Evolutionary conservation across 2,329 filamentous ascomycete genomes (phyloP).

Genomic region (Pseudogymnoascus sp.): DNA sequence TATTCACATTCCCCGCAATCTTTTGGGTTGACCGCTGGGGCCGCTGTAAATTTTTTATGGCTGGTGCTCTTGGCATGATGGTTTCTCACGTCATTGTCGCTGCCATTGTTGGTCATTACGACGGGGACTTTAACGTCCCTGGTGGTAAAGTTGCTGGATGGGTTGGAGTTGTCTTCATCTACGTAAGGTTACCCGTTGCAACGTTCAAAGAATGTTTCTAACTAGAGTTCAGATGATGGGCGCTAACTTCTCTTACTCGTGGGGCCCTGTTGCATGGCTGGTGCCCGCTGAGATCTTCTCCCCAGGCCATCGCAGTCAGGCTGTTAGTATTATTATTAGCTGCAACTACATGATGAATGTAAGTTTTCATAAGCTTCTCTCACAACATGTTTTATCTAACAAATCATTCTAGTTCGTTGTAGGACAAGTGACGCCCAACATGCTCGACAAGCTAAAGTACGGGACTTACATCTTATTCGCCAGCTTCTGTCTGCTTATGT

Average conservation of each 20-base stretch:
- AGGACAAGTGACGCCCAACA: constrained; percentile 35
- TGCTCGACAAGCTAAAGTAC: constrained; percentile 17
- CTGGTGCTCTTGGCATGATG: constrained; percentile 57
- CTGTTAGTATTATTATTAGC: constrained; percentile 22
- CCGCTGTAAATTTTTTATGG: constrained; percentile 51
- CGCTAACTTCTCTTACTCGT: constrained; percentile 22
- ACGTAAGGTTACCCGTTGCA: not conserved
- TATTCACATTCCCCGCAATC: constrained; percentile 58
- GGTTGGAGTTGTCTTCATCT: constrained; percentile 30
- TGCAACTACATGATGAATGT: constrained; percentile 16
- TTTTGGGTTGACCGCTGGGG: constrained; percentile 57
- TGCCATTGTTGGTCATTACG: constrained; percentile 46
- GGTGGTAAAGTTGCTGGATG: constrained; percentile 13
- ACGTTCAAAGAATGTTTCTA: not conserved
- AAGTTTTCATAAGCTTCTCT: constrained; percentile 21
- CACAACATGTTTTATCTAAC: constrained; percentile 33
- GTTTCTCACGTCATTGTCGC: constrained; percentile 58
- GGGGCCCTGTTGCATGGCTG: constrained; percentile 28
- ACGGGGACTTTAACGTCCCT: not conserved
- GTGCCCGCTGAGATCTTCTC: constrained; percentile 32
- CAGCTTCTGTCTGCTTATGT: constrained; percentile 32
- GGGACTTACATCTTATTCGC: constrained; percentile 38
- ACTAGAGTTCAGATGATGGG: constrained; percentile 18
- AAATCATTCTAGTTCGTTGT: constrained; percentile 31
- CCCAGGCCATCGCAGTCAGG: constrained; percentile 24